Conservation (phyloP, 345 rosid genomes). For the Rubroshorea leprosula region DNA sequence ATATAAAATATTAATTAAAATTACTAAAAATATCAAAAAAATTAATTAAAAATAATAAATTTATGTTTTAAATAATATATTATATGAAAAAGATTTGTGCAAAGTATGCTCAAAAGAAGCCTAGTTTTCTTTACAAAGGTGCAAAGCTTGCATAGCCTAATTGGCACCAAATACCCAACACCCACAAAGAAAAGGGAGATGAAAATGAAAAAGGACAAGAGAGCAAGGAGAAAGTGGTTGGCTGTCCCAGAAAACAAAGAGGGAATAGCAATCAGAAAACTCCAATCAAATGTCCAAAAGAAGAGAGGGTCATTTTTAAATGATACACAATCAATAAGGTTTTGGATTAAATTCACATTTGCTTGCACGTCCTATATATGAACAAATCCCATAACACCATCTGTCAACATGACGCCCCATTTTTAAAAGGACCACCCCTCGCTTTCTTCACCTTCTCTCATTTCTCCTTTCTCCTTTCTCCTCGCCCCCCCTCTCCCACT, state of each 20-base stretch:
- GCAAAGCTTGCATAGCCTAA: not conserved
- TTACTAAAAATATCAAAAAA: too few species aligned
- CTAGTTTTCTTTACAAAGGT: too few species aligned
- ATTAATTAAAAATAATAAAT: too few species aligned
- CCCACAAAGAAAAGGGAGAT: not conserved
- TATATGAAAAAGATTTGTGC: too few species aligned
- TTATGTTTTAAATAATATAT: too few species aligned
- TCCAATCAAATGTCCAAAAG: too few species aligned
- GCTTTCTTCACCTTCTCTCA: constrained; percentile 16
- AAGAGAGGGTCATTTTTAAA: not conserved
- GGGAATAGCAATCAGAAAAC: not conserved
- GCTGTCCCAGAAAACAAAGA: not conserved
- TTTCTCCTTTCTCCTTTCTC: not conserved
- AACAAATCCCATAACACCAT: constrained; percentile 22
- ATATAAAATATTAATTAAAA: too few species aligned
- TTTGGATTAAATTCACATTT: constrained; percentile 33
- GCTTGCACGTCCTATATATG: constrained; percentile 49
- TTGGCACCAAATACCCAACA: not conserved
- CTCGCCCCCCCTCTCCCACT: not conserved
- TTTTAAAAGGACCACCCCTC: constrained; percentile 26
- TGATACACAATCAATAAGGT: not conserved
- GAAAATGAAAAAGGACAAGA: not conserved
- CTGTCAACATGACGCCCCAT: constrained; percentile 41
- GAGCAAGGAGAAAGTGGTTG: not conserved
- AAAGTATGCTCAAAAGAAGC: too few species aligned